Evolutionary conservation across 345 rosid species (phyloP).

Genomic region (Gossypium herbaceum): DNA sequence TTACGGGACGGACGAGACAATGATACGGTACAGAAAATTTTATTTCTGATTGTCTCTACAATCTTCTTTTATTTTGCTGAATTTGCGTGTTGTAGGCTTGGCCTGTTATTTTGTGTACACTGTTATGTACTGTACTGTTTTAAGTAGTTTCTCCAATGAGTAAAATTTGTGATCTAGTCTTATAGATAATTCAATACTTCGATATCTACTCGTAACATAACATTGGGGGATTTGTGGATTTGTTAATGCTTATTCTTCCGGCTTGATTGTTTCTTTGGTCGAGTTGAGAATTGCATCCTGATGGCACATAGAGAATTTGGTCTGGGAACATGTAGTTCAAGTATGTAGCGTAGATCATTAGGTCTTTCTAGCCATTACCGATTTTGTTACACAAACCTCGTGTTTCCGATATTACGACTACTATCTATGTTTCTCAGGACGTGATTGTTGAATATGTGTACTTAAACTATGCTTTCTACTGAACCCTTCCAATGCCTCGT

Average conservation of each 20-base stretch:
- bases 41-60: not conserved
- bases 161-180: conserved; percentile 9
- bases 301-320: not conserved
- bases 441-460: no score
- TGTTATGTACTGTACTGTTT: not conserved
- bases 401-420: no score
- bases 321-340: not conserved
- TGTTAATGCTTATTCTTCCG: not conserved
- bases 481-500: no score
- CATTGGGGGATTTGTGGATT: not conserved
- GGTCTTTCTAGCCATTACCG: no score
- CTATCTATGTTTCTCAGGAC: no score
- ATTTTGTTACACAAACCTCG: no score
- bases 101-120: conserved; percentile 16
- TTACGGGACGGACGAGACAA: conserved; percentile 3
- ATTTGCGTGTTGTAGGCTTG: conserved; percentile 6
- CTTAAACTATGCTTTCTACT: no score
- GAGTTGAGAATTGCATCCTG: no score
- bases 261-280: not conserved
- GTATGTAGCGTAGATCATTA: no score
- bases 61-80: not conserved
- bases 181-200: not conserved
- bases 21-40: not conserved
- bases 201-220: not conserved
- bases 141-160: not conserved